Evolutionary conservation across 129 eudicot species (phyloP), one percentile per base, ranked within the genome.

Genomic region (Flaveria bidentis): DNA sequence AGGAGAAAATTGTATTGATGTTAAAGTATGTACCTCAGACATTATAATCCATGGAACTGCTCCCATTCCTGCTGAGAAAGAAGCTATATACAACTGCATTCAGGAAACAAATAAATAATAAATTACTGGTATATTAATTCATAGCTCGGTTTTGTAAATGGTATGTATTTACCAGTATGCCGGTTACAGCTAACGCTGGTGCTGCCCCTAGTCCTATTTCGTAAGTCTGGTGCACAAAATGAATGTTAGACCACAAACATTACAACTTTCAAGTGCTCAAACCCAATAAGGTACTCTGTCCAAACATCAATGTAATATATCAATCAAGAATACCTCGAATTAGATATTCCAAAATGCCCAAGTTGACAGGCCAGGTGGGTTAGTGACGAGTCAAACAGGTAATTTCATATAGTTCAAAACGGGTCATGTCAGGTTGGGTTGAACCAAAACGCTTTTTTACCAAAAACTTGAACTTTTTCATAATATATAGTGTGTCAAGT

Each of bases 41-140:
- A 93, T 93, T 30, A 93, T 84, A 55, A 93, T 96, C 98, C 98
- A 93, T 41, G 98, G 98, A 84, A 93, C 88, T 12, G 98, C 92
- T 78, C 98, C 98, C 98, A 93, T 93, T 83, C 98, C 98, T 50
- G 75, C 82, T 53, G 97, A 88, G 60, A 88, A 93, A 15, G 93
- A 77, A 14, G 88, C 90, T 73, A 90, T 86, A 77, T 88, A 90
- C 70, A 90, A 90, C 96, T 89, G 82, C 69, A 74, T 70, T 72
- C 42, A 30, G 50, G 23, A 70, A 64, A 61, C 22, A 2, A 2
- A 5, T 16, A 17, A 33, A 69, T 22, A 52, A n/a, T n/a, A 14
- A 3, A 30, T 30, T 30, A 30, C 36, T 4, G 5, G 11, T 71
- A 42, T 3, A 22, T 69, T 17, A 10, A 20, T 42, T 55, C 26